Evolutionary conservation across 2,329 filamentous ascomycete species (phyloP).

Genomic region (Beauveria sp.): DNA sequence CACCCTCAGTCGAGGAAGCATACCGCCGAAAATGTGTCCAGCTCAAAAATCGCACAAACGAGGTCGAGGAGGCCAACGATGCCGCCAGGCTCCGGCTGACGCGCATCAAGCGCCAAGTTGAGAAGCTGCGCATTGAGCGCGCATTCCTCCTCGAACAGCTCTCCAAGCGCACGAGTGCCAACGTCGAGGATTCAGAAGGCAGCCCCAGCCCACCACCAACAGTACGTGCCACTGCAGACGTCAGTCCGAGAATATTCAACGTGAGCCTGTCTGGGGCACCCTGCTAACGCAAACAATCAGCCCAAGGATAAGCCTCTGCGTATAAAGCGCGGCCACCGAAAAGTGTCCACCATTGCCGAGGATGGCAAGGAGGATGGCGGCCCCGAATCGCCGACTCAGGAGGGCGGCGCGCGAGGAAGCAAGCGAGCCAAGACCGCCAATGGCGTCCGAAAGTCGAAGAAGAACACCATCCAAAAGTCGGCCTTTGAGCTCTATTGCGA

Average conservation of each 20-base stretch:
- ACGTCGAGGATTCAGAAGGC: slow-evolving; percentile 70
- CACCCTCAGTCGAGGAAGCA: slow-evolving; percentile 88
- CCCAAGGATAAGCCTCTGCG: slow-evolving; percentile 72
- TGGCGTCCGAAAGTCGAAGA: slow-evolving; percentile 32
- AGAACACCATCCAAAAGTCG: slow-evolving; percentile 31
- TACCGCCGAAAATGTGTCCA: slow-evolving; percentile 97
- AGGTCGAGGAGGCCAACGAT: slow-evolving; percentile 89
- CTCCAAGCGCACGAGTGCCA: slow-evolving; percentile 63
- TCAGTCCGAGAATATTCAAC: background rate
- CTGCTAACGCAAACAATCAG: slow-evolving; percentile 30
- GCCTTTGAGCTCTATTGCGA: slow-evolving; percentile 50
- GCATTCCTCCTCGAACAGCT: slow-evolving; percentile 69
- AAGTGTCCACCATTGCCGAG: slow-evolving; percentile 43
- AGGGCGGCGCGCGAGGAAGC: slow-evolving; percentile 1
- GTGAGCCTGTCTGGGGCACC: background rate
- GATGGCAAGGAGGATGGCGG: slow-evolving; percentile 26
- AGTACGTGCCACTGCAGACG: slow-evolving; percentile 37
- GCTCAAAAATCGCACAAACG: slow-evolving; percentile 81
- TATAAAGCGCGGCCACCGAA: slow-evolving; percentile 64
- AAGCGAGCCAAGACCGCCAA: slow-evolving; percentile 31
- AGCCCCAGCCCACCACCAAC: slow-evolving; percentile 75
- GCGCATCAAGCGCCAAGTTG: slow-evolving; percentile 75
- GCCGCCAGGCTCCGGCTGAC: slow-evolving; percentile 69
- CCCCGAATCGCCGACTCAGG: slow-evolving; percentile 6
- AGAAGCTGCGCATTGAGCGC: slow-evolving; percentile 84